Percentiles rank a stretch among this genome's conserved stretches.
These are phyloP conservation scores for Melaleuca alternifolia DNA, from an alignment of 345 rosid genomes.

Conservation along the genomic window DNA sequence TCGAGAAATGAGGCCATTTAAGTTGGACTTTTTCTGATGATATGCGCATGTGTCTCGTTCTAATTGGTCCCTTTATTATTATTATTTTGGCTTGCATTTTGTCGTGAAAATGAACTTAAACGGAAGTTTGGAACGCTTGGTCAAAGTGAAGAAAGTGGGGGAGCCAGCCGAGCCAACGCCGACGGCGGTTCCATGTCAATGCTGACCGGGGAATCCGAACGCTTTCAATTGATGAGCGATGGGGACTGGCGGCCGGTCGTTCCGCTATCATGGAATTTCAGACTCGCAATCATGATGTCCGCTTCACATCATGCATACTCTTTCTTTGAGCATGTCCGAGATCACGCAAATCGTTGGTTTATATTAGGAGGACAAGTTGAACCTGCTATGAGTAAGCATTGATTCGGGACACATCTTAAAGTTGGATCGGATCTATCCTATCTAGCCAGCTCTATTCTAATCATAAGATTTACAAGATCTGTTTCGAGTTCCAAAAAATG, in stretches of 20 bases:
- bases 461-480: accelerated
- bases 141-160: background rate
- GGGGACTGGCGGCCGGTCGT: background rate
- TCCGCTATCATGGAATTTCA: background rate
- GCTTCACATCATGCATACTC: accelerated
- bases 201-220: background rate
- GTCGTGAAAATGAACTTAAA: background rate
- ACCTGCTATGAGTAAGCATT: background rate
- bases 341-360: background rate
- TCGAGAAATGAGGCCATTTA: no score
- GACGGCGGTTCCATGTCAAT: background rate
- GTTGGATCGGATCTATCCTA: background rate
- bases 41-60: background rate
- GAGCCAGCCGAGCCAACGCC: background rate
- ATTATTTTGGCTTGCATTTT: background rate
- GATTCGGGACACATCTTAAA: accelerated
- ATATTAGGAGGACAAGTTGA: background rate
- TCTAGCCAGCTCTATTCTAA: background rate
- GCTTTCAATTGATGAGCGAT: background rate
- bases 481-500: no score
- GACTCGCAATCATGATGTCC: background rate
- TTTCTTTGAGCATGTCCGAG: background rate
- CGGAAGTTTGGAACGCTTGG: background rate
- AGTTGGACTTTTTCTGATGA: no score
- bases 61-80: background rate